phyloP scores from a whole-genome alignment of 2,329 filamentous ascomycete species.

The Pyrenophora graminea region DNA sequence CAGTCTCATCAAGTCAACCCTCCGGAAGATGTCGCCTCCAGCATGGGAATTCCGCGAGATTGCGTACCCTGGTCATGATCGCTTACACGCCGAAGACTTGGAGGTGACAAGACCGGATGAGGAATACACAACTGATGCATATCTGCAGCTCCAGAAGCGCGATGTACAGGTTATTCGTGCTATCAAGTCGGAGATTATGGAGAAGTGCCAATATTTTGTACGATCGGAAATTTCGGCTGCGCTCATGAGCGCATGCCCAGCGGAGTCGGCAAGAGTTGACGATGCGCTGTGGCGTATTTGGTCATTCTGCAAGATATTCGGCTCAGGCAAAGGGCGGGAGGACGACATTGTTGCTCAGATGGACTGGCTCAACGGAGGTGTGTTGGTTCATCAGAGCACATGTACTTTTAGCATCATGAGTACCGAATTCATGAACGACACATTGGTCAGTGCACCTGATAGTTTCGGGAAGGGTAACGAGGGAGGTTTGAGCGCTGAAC shows the following conservation, averaged over 20 bases:
- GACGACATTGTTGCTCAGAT: constrained; percentile 63
- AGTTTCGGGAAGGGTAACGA: constrained; percentile 63
- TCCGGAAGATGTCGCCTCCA: constrained; percentile 60
- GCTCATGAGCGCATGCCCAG: constrained; percentile 53
- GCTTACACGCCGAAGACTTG: constrained; percentile 46
- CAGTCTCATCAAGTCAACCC: constrained; percentile 55
- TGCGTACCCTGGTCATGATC: constrained; percentile 55
- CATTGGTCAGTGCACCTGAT: constrained; percentile 60
- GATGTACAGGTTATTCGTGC: constrained; percentile 60
- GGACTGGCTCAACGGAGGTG: constrained; percentile 66
- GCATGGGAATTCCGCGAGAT: constrained; percentile 66
- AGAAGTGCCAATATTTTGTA: constrained; percentile 59
- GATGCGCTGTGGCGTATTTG: constrained; percentile 68
- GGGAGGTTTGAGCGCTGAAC: constrained; percentile 57
- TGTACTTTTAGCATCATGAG: constrained; percentile 54
- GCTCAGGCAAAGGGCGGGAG: constrained; percentile 61
- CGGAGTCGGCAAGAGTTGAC: constrained; percentile 58
- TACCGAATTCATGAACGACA: constrained; percentile 57
- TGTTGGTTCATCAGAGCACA: constrained; percentile 54
- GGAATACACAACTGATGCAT: constrained; percentile 59
- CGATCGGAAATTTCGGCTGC: constrained; percentile 61
- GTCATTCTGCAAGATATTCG: constrained; percentile 69
- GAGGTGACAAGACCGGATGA: constrained; percentile 54
- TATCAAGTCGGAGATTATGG: constrained; percentile 61
- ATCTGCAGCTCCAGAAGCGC: constrained; percentile 56